phyloP scores from a whole-genome alignment of 2,329 filamentous ascomycete species.

The Sarocladiaceae sp. region DNA sequence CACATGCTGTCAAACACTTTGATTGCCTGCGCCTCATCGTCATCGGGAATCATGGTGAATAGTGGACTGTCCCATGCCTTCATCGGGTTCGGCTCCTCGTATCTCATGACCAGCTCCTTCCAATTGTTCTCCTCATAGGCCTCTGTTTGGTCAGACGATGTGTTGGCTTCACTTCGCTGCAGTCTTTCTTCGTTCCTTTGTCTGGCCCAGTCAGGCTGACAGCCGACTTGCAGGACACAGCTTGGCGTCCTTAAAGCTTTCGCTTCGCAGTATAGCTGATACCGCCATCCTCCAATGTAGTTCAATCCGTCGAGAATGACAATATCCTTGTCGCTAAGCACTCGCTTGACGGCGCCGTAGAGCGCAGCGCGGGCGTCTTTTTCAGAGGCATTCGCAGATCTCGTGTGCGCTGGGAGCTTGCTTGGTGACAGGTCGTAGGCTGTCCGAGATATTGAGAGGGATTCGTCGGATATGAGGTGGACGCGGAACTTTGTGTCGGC shows the following conservation, averaged over 20 bases:
- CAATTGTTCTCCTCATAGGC: slow-evolving; percentile 55
- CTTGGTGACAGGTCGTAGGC: slow-evolving; percentile 61
- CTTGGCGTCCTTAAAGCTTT: slow-evolving; percentile 72
- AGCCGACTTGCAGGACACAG: slow-evolving; percentile 65
- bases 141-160: slow-evolving; percentile 21
- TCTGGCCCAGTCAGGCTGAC: slow-evolving; percentile 43
- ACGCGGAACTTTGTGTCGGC: slow-evolving; percentile 50
- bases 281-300: slow-evolving; percentile 87
- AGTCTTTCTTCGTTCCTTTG: slow-evolving; percentile 56
- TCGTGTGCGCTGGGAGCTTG: slow-evolving; percentile 49
- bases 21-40: slow-evolving; percentile 53
- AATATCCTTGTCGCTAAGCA: slow-evolving; percentile 64
- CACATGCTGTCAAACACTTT: slow-evolving; percentile 61
- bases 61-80: slow-evolving; percentile 77
- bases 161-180: slow-evolving; percentile 14
- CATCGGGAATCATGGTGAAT: slow-evolving; percentile 73
- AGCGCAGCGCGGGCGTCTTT: slow-evolving; percentile 75
- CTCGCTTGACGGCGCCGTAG: slow-evolving; percentile 72
- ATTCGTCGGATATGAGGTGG: slow-evolving; percentile 68
- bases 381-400: slow-evolving; percentile 67
- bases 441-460: slow-evolving; percentile 59
- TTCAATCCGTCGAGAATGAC: slow-evolving; percentile 76
- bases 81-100: slow-evolving; percentile 84
- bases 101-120: slow-evolving; percentile 74
- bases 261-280: slow-evolving; percentile 79